Evolutionary conservation across 2,329 filamentous ascomycete genomes (phyloP), one percentile per base, ranked within the genome.

Genomic region (Cylindrodendrum hubeiense): DNA sequence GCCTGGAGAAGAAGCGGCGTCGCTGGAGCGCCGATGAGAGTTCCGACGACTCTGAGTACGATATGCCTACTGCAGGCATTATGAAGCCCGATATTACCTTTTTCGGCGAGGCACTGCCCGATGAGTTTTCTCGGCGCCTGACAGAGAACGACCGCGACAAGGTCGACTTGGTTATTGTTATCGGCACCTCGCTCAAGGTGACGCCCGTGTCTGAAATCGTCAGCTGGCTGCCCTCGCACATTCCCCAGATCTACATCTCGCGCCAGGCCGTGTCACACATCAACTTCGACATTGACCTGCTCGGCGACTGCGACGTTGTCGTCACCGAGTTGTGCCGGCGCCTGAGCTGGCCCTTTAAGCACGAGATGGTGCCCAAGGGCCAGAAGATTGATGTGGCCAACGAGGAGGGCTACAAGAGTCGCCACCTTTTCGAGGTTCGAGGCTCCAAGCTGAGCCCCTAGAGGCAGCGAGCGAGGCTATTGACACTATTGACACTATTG

Each of bases 51-150:
- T 81, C 82, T 28, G 83, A 85, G 43, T 85, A 83, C 68, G 80
- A 83, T 66, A 88, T 92, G 41, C 89, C 90, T 2, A 84, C 86
- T 51, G 87, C 90, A 3, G 94, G 93, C 61, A 90, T 97, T 77
- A 97, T 97, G 94, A 97, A 93, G 85, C 96, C 96, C 9, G 95
- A 98, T 81, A 98, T 99, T 76, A 98, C 94, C 50, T 98, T 99
- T 83, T 98, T 98, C 75, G 95, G 95, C 71, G 96, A 99, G 81
- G 87, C 90, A 54, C 90, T 99, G 1, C 95, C 95, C 0, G 90
- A 93, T 72, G 88, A 89, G 71, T 99, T 99, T 80, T 92, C 92
- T 62, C 85, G 89, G 53, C 91, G 95, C 8, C 87, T 98, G 15
- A 89, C 93, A n/a, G 86, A 93, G 65, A 87, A 93, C 72, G 96